Evolutionary conservation across 164 flowering plant genomes (phyloP).

Genomic region (Echeveria elegans): DNA sequence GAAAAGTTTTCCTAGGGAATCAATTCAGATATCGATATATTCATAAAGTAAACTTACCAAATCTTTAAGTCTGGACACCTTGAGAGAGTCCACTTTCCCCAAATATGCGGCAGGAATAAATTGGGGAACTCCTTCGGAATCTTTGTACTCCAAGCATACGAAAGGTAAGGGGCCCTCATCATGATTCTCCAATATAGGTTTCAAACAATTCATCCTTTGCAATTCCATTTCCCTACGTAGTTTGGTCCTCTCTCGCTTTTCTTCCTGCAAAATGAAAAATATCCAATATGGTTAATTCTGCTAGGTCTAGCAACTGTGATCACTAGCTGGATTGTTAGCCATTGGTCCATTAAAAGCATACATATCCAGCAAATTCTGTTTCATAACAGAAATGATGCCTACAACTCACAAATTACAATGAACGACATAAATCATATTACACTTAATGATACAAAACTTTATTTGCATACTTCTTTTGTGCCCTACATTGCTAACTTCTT

Average conservation of each 20-base stretch:
- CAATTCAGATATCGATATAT: not conserved
- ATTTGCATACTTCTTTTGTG: no score
- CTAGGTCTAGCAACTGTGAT: not conserved
- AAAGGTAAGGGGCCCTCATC: conserved; percentile 69
- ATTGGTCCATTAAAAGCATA: not conserved
- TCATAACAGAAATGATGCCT: not conserved
- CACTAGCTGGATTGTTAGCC: not conserved
- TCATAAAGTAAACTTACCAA: conserved; percentile 21
- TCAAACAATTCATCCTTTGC: conserved; percentile 47
- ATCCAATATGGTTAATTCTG: not conserved
- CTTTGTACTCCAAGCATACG: conserved; percentile 65
- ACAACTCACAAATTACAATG: not conserved
- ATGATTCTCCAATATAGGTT: conserved; percentile 39
- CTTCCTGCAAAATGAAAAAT: conserved; percentile 29
- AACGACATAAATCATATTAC: not conserved
- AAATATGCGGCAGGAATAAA: conserved; percentile 64
- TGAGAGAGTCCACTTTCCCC: conserved; percentile 56
- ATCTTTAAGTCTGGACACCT: conserved; percentile 42
- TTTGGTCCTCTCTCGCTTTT: conserved; percentile 52
- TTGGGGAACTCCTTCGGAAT: conserved; percentile 55
- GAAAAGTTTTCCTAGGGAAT: not conserved
- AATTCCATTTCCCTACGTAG: conserved; percentile 49
- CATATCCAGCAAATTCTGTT: not conserved
- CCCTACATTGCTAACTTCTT: no score
- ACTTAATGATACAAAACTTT: not conserved